Evolutionary conservation across 768 basidiomycete genomes (phyloP).

Genomic region (Brasilioporus rufonigricans): DNA sequence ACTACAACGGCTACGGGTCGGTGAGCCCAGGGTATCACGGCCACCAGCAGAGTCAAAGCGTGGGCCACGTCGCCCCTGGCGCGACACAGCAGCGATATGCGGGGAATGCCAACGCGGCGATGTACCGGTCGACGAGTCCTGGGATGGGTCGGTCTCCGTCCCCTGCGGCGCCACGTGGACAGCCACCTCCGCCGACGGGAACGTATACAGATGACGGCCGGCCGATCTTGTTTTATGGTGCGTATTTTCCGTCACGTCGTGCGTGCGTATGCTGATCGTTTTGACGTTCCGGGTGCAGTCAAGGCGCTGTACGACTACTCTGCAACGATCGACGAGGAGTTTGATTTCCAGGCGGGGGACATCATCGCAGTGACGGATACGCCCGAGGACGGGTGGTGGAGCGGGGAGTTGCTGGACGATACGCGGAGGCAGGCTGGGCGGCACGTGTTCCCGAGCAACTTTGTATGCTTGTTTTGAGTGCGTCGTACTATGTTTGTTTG

Average conservation of each 20-base stretch:
- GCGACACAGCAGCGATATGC: constrained; percentile 30
- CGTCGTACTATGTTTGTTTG: too few relatives aligned
- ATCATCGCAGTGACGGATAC: constrained; percentile 94
- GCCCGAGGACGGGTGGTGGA: constrained; percentile 99
- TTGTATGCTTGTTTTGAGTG: background rate
- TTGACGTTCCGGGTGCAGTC: too few relatives aligned
- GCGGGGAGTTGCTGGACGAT: constrained; percentile 82
- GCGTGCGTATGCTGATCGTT: too few relatives aligned
- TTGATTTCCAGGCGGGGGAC: constrained; percentile 93
- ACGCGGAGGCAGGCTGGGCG: constrained; percentile 65
- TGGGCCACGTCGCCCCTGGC: constrained; percentile 32
- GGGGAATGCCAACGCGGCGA: constrained; percentile 6
- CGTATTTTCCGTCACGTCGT: too few relatives aligned
- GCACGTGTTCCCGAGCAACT: constrained; percentile 87
- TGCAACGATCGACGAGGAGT: constrained; percentile 88
- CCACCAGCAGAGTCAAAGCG: too few relatives aligned
- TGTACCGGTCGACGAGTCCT: constrained; percentile 46
- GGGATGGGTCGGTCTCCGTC: constrained; percentile 48
- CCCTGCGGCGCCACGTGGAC: constrained; percentile 31
- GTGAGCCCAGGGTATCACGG: too few relatives aligned
- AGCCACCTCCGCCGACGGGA: constrained; percentile 47
- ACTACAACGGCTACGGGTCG: too few relatives aligned
- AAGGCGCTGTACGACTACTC: constrained; percentile 87
- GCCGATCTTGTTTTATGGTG: background rate
- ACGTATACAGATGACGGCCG: constrained; percentile 78